A percentile compares a stretch with the other conserved stretches of the same genome.
Conservation (phyloP, 805 yeast genomes). For the Ogataea degrootiae region DNA sequence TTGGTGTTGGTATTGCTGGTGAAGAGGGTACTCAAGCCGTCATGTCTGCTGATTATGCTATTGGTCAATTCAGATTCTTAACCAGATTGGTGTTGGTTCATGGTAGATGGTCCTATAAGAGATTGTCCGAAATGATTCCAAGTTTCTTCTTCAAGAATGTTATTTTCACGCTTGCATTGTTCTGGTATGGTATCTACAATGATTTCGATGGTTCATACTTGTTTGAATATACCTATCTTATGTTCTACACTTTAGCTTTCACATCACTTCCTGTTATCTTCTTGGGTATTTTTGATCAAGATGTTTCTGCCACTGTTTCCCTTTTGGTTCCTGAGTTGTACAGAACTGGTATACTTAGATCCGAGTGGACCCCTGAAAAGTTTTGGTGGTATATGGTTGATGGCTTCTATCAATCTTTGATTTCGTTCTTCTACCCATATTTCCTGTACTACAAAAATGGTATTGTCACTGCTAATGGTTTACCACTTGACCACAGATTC, state of each 20-base stretch:
- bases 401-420: constrained; percentile 70
- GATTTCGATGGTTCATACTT: constrained; percentile 77
- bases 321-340: constrained; percentile 71
- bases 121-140: constrained; percentile 81
- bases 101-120: constrained; percentile 83
- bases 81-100: constrained; percentile 66
- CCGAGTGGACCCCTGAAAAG: constrained; percentile 66
- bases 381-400: constrained; percentile 73
- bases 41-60: constrained; percentile 83
- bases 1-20: constrained; percentile 88
- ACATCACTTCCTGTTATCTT: constrained; percentile 79
- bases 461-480: constrained; percentile 39
- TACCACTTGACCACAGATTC: constrained; percentile 64
- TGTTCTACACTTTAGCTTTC: constrained; percentile 78
- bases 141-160: constrained; percentile 77
- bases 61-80: constrained; percentile 76
- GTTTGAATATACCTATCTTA: constrained; percentile 72
- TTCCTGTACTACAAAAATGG: constrained; percentile 41
- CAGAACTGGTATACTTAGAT: constrained; percentile 64
- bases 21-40: constrained; percentile 89
- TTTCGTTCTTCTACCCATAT: constrained; percentile 73
- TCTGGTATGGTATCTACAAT: constrained; percentile 75
- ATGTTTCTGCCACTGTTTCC: constrained; percentile 65
- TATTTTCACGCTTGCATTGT: constrained; percentile 65
- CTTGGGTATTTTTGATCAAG: constrained; percentile 77